Base-by-base conservation (phyloP, 2,329 filamentous ascomycete species). In the Dactylellina leptospora region DNA sequence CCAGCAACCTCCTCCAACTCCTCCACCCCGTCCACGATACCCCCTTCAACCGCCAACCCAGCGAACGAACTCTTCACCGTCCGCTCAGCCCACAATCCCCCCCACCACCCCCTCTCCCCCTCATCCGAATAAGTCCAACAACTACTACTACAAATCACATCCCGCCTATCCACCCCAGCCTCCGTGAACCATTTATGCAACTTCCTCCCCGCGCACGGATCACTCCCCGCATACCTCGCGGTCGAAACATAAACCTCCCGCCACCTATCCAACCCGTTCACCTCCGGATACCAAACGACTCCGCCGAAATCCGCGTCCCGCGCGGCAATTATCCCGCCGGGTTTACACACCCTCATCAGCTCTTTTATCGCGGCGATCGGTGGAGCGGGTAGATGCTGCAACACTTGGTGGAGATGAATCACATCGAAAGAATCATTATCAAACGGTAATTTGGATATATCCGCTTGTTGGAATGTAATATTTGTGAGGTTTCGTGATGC, bases 31-130 rank as follows among this genome's bases (percentile, higher is more conserved):
- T n/a, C 23, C 18, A 63, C 42, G 16, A 48, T 44, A 2, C 40
- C 40, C 18, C 28, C 22, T 38, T 48, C 42, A 10, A 60, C 45
- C 25, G 63, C 63, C 36, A 51, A 36, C 18, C 33, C 55, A 2
- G 25, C 47, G 48, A 69, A 69, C 1, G 33, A 38, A 48, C 63
- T 69, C 36, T 69, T 60, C 47, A 60, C 20, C 23, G 45, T 54
- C 55, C 63, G 54, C 30, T 69, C 63, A 23, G 63, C 63, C 63
- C 63, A 69, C 55, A 69, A 47, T 4, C 40, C 33, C 2, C 54
- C 63, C 63, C 63, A 69, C 63, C 63, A 69, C 38, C 28, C 36
- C 45, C 63, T 33, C 44, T 69, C 63, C 36, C 33, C 25, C 0
- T 36, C 18, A 18, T 54, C 20, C 2, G 54, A 60, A 25, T 60